Conservation (phyloP, 179 eudicot species). For the Pouteria campechiana region DNA sequence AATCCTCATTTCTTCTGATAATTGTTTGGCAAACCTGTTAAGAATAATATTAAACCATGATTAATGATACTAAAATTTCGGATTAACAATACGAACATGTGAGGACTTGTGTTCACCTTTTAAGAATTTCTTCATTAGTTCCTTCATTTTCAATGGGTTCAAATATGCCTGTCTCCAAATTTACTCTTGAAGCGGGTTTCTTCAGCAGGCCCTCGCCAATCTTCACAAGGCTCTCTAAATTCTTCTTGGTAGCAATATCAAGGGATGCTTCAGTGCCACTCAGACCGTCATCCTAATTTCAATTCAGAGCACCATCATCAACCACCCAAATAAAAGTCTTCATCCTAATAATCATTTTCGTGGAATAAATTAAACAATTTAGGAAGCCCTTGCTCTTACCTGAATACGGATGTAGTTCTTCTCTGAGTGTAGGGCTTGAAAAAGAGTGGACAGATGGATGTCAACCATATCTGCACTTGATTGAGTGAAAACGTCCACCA, state of each 20-base stretch:
- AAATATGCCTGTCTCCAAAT: conserved; percentile 7
- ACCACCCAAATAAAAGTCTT: no score
- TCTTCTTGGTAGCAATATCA: conserved; percentile 13
- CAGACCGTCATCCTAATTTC: conserved; percentile 21
- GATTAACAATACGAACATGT: no score
- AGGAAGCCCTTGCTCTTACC: conserved; percentile 14
- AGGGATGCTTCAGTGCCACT: conserved; percentile 6
- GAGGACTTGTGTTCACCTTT: no score
- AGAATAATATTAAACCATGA: no score
- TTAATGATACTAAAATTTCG: no score
- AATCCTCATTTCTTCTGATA: conserved; percentile 8
- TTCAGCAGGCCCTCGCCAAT: conserved; percentile 9
- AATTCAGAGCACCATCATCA: no score
- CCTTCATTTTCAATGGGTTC: conserved; percentile 8
- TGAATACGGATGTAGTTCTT: conserved; percentile 51
- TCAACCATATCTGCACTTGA: conserved; percentile 41
- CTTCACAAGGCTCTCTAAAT: conserved; percentile 6
- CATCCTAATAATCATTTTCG: neutral
- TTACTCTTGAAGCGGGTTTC: conserved; percentile 17
- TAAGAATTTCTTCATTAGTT: conserved; percentile 15
- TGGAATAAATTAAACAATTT: neutral
- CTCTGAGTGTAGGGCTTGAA: conserved; percentile 31
- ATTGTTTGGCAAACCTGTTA: conserved; percentile 12
- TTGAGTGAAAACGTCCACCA: conserved; percentile 27
- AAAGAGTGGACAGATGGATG: conserved; percentile 26